Evolutionary conservation across 2,329 filamentous ascomycete species (phyloP).

Genomic region (Exophiala bonariae): DNA sequence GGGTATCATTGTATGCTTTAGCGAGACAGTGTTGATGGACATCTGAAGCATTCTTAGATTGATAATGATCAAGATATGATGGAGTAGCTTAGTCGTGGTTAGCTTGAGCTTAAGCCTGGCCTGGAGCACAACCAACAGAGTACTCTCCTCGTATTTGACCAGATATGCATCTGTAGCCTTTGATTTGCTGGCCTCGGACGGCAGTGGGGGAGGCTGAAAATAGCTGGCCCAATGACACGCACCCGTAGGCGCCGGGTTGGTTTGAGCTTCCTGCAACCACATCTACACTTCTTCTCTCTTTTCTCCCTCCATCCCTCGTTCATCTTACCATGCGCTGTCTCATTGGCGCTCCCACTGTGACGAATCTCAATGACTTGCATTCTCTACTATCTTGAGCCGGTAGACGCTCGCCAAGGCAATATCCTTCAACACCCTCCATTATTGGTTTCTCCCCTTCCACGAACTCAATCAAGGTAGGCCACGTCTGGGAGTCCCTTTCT

Average conservation of each 20-base stretch:
- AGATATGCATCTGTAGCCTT: not conserved
- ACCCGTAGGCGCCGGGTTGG: conserved; percentile 13
- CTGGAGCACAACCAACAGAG: no score
- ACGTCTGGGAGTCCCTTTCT: not conserved
- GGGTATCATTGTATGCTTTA: no score
- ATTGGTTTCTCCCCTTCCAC: conserved; percentile 11
- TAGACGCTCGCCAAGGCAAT: conserved; percentile 22
- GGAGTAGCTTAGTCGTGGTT: no score
- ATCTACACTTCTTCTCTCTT: conserved; percentile 1
- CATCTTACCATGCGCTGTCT: conserved; percentile 6
- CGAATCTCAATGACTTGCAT: conserved; percentile 20
- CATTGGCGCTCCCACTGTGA: conserved; percentile 23
- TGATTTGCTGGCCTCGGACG: not conserved
- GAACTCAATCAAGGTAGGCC: no score
- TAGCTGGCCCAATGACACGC: conserved; percentile 19
- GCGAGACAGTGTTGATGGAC: no score
- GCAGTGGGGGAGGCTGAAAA: conserved; percentile 5
- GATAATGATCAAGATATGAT: no score
- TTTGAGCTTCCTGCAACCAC: conserved; percentile 14
- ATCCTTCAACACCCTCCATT: conserved; percentile 7
- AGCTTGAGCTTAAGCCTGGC: no score
- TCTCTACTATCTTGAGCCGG: conserved; percentile 20
- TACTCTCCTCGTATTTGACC: no score
- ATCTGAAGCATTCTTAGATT: no score
- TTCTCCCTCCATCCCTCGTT: conserved; percentile 7